Evolutionary conservation across 345 rosid genomes (phyloP), one percentile per base, ranked within the genome.

Genomic region (Mallotus nudiflorus): DNA sequence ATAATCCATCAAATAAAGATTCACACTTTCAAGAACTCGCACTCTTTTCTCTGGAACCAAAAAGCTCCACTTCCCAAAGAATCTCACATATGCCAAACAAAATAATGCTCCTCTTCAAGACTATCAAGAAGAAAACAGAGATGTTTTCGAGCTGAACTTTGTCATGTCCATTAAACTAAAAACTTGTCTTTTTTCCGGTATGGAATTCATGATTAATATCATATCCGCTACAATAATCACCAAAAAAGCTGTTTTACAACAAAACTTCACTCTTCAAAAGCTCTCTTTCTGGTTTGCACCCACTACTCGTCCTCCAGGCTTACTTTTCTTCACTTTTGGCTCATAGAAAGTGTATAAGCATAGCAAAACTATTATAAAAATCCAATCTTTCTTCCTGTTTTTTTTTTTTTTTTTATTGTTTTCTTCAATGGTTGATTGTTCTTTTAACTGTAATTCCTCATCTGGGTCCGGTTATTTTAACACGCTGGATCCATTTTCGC

Each of bases 281-380:
- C 86, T 86, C 58, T 89, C 96, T 35, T 86, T 86, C 70, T 86
- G 92, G 92, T 89, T 87, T 53, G 91, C 91, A 27, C 91, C 88
- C 52, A 85, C 91, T 37, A 86, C 82, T 54, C 90, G 88, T 44
- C 96, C 96, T 0, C 92, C 96, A 0, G 88, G 90, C 76, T 74
- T 77, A 4, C 55, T 57, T 67, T 72, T 35, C 59, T 66, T 35
- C 62, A 61, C 74, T 59, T 73, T 56, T 62, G 74, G 82, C 46
- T 68, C 81, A 1, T 85, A 73, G 69, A 39, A 39, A 4, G 9
- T 39, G 4, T 39, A 2, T 33, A 6, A 33, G 20, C 27, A 20
- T 9, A 22, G 7, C 18, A 35, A 22, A 0, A 37, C 16, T 15
- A 5, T 1, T 9, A 6, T 15, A 28, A 42, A 29, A 28, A n/a